Base-by-base conservation (phyloP, 2,329 filamentous ascomycete genomes). In the Fusarium acutatum region DNA sequence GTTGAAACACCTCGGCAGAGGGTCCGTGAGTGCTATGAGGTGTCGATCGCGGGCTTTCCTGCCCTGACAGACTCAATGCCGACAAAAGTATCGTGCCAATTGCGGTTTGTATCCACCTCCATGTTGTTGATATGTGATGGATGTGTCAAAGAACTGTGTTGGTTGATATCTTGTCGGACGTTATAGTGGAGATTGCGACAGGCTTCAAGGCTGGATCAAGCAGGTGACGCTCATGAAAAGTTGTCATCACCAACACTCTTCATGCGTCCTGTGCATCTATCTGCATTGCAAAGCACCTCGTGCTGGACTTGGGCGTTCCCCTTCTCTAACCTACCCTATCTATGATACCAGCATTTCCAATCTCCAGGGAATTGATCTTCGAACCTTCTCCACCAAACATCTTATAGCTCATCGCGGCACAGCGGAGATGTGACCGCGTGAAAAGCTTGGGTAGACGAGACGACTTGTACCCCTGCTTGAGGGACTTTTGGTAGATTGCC, bases 241-340 rank as follows among this genome's bases (percentile, higher is more conserved):
- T 54, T 34, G 58, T 52, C 60, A 50, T 77, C 75, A 77, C 75
- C 75, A 78, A 77, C 74, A 65, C 47, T 67, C 53, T 44, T 67
- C 61, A 65, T 70, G 68, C 64, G 62, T 64, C 34, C 50, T 60
- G 59, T 60, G 68, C 71, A 62, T 59, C 65, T 54, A 64, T 59
- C 65, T 54, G 35, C 59, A 65, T 65, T 47, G 46, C 30, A 50
- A 53, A 69, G 44, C 67, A 64, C 65, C n/a, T 58, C 22, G 35
- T 37, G 40, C 57, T 34, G 67, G 44, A 30, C 57, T 32, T 69
- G 43, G 57, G 40, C 32, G 26, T 35, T 65, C 30, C 44, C 28
- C 46, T 32, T 30, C 46, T n/a, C 28, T 64, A 26, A 28, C 28
- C 43, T 66, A 43, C 41, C 64, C 52, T 40, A 13, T 59, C 62